Evolutionary conservation across 345 rosid genomes (phyloP).

Genomic region (Hirschfeldia incana): DNA sequence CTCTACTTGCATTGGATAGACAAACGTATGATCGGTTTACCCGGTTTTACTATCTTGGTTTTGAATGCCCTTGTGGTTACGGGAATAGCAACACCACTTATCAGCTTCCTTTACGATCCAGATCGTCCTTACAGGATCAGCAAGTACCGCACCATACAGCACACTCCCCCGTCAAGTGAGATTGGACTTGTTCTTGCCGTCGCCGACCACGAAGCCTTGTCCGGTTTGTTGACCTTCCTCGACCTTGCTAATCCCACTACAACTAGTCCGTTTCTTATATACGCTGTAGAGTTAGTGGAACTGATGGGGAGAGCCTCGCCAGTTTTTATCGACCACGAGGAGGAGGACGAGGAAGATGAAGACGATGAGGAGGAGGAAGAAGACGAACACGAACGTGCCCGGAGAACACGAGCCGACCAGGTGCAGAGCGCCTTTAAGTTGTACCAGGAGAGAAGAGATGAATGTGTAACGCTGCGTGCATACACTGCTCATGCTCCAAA

Average conservation of each 20-base stretch:
- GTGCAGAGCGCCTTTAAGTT: conserved; percentile 46
- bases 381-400: not conserved
- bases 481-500: conserved; percentile 54
- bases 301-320: conserved; percentile 62
- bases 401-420: conserved; percentile 21
- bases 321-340: conserved; percentile 49
- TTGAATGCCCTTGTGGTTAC: conserved; percentile 40
- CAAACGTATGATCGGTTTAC: conserved; percentile 43
- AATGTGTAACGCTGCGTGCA: conserved; percentile 38
- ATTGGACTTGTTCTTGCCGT: conserved; percentile 54
- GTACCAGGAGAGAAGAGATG: conserved; percentile 46
- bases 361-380: conserved; percentile 6
- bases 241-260: conserved; percentile 58
- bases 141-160: conserved; percentile 72
- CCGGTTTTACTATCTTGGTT: conserved; percentile 52
- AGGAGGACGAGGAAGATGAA: not conserved
- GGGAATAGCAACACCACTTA: conserved; percentile 46
- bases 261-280: conserved; percentile 44
- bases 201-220: conserved; percentile 45
- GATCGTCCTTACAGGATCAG: conserved; percentile 66
- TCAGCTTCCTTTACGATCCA: conserved; percentile 68
- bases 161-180: conserved; percentile 49
- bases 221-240: conserved; percentile 53
- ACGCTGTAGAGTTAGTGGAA: conserved; percentile 59
- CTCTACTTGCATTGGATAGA: conserved; percentile 63